Evolutionary conservation across 352 stramenopile genomes (phyloP), one percentile per base, ranked within the genome.

Genomic region (Phytophthora vignae): DNA sequence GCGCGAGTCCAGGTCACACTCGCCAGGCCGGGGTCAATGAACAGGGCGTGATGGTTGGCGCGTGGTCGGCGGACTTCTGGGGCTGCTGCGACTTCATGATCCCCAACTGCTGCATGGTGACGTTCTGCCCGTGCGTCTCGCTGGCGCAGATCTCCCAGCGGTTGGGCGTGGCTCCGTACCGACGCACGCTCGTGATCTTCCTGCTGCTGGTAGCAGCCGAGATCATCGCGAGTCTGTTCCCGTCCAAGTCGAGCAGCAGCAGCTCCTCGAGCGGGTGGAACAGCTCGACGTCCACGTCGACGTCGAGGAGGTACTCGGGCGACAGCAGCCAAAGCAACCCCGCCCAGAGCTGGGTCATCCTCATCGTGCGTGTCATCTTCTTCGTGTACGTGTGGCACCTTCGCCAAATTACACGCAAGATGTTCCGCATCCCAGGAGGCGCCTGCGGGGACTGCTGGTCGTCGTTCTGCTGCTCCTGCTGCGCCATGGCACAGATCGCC

Each of bases 41-140:
- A 2, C 62, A 79, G 55, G 57, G 53, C 36, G 42, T 78, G 36
- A 73, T 75, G 61, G 19, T 75, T 8, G 67, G 59, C 27, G 60
- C 53, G 36, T 84, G 71, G 77, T 73, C 68, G 4, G 55, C 53
- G 3, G 77, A 71, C 36, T 78, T 88, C 42, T 90, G 73, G 31
- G 76, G 69, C 38, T 90, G 81, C 66, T 82, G 74, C 61, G 67
- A 77, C 44, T 44, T 50, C 42, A 61, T 78, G 40, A 68, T 87
- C 27, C 79, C 83, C 15, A 91, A 91, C 68, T 75, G 69, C 55
- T 63, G 73, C 57, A 85, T 86, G 77, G 69, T 73, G 31, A 82
- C 66, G 44, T 85, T 65, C 60, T 91, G 79, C 50, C 78, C 83
- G 11, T 89, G 83, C 59, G 68, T 91, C 15, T 81, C 79, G 27